Conservation (phyloP, 2,329 filamentous ascomycete genomes). For the Westerdykella ornata region DNA sequence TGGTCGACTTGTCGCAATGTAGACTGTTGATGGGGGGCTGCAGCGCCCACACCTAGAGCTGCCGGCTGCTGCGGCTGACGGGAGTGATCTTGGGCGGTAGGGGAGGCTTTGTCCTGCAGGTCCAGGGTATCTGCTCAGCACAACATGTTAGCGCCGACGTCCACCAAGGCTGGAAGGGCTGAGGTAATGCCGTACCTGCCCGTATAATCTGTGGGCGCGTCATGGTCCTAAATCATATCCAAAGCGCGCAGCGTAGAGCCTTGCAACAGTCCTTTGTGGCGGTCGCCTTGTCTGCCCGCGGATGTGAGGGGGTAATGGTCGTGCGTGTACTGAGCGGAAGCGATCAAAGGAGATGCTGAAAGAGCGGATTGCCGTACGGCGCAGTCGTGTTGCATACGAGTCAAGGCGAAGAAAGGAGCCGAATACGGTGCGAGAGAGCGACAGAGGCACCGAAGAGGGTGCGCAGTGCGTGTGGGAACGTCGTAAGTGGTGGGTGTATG, state of each 20-base stretch:
- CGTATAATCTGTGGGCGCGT: slow-evolving; percentile 52
- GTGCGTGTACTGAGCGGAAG: slow-evolving; percentile 2
- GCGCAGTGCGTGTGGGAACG: slow-evolving; percentile 10
- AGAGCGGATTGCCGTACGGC: background rate
- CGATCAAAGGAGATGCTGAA: slow-evolving; percentile 1
- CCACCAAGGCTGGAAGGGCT: background rate
- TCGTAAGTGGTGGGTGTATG: background rate
- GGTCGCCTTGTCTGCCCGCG: slow-evolving; percentile 22
- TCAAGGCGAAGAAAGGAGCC: slow-evolving; percentile 1
- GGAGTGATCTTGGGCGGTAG: slow-evolving; percentile 77
- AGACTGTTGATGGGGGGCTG: slow-evolving; percentile 78
- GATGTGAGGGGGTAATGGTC: slow-evolving; percentile 14
- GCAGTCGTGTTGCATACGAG: slow-evolving; percentile 9
- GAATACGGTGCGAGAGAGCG: slow-evolving; percentile 8
- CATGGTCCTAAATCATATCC: slow-evolving; percentile 41
- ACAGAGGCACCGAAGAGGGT: slow-evolving; percentile 11
- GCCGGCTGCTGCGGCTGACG: slow-evolving; percentile 48
- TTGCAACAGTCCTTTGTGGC: slow-evolving; percentile 5
- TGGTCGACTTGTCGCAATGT: slow-evolving; percentile 73
- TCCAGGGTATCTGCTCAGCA: slow-evolving; percentile 74
- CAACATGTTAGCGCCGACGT: slow-evolving; percentile 19
- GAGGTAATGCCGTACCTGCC: slow-evolving; percentile 42
- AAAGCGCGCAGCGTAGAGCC: slow-evolving; percentile 7
- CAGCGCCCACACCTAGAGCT: slow-evolving; percentile 48
- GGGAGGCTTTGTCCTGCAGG: slow-evolving; percentile 74